phyloP scores from a whole-genome alignment of 2,329 filamentous ascomycete genomes.

The Exophiala viscosa region DNA sequence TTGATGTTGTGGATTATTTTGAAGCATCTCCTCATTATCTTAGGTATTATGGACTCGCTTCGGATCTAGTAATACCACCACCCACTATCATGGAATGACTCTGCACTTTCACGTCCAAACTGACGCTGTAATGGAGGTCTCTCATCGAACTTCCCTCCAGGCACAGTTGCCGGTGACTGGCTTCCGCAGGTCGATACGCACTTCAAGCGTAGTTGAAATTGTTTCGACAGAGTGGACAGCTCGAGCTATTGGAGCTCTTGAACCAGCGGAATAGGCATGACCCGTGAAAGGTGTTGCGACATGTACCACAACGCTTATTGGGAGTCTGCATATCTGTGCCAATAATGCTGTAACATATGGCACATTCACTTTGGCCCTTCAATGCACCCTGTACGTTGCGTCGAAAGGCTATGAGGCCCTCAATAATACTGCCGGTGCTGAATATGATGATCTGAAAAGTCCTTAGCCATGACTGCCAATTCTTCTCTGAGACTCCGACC shows the following conservation, averaged over 20 bases:
- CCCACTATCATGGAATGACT: no score
- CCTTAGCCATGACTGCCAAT: conserved; percentile 88
- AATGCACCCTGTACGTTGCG: conserved; percentile 82
- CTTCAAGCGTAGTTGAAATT: conserved; percentile 64
- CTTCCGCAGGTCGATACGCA: no score
- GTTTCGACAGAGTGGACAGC: conserved; percentile 88
- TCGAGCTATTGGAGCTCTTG: conserved; percentile 84
- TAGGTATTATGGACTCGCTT: no score
- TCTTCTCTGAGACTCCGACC: conserved; percentile 82
- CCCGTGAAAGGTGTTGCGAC: conserved; percentile 89
- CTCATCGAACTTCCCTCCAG: no score
- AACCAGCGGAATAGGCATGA: conserved; percentile 96
- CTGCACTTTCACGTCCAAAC: no score
- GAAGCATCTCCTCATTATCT: no score
- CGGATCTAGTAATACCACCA: no score
- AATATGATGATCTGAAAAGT: conserved; percentile 92
- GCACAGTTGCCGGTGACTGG: no score
- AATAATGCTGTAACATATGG: conserved; percentile 95
- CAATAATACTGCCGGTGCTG: conserved; percentile 80
- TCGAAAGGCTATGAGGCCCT: conserved; percentile 80
- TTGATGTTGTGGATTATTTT: no score
- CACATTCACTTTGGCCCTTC: conserved; percentile 90
- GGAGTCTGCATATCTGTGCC: conserved; percentile 83
- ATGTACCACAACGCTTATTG: conserved; percentile 86
- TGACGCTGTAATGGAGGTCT: no score